Evolutionary conservation across 257 asterid genomes (phyloP), one percentile per base, ranked within the genome.

Genomic region (Solanum ossicruentum): DNA sequence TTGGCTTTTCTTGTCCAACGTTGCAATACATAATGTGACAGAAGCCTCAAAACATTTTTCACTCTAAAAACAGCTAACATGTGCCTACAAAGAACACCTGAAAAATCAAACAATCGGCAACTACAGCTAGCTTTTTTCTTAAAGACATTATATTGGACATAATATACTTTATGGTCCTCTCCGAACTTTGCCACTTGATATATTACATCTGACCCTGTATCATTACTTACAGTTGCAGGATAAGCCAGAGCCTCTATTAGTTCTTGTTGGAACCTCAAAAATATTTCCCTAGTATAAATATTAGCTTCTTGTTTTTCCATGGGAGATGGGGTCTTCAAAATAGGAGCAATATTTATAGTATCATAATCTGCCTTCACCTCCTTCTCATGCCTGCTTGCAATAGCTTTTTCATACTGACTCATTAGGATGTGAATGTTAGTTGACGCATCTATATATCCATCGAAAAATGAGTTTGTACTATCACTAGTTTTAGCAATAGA

Each of bases 231-330:
- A 20, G 97, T 90, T 80, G 97, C 98, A 95, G 89, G 93, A 71
- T 93, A 94, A 75, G 95, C 92, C 84, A 96, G 93, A 70, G 98
- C 94, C 51, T 92, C 95, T 16, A 96, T 93, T 88, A 96, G 77
- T 87, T 96, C 99, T 87, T 92, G 98, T 86, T 96, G 99, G 88
- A 96, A 96, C 80, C 97, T 91, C 52, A 58, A 83, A 83, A 96
- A 96, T 80, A 96, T 45, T 88, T 93, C 95, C 85, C 93, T 92
- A 5, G 98, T 94, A 92, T 96, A 96, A 73, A 89, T 91, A 32
- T 91, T 95, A 39, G 98, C 93, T 70, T 94, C 99, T 84, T 94
- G 98, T 90, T 92, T 96, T 93, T 96, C 98, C 98, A 93, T 96
- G 9, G 99, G 99, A 69, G 99, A 96, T 51, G 99, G 98, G 82